Evolutionary conservation across 208 protist species (phyloP), one percentile per base, ranked within the genome.

Genomic region (Angomonas ambiguus): DNA sequence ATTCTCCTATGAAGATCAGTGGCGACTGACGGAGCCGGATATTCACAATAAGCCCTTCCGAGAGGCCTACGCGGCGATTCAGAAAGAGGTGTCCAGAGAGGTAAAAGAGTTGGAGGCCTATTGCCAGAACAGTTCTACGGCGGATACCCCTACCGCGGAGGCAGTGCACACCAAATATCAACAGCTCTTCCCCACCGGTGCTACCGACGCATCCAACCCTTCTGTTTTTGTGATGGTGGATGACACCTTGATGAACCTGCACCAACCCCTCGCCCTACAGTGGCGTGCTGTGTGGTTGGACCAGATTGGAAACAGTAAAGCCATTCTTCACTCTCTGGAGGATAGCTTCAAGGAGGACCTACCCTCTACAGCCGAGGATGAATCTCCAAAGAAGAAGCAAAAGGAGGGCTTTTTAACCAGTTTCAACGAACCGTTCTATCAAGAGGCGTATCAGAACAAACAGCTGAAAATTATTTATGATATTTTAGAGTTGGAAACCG

Each of bases 1-100:
- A 4, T 91, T 87, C 60, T 75, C 74, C 16, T 93, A 88, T 67
- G 82, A 89, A 63, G 80, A 91, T 58, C 83, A 91, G 77, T 93
- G 87, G 84, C 75, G 76, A 1, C 73, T 82, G 28, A 89, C 87
- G 49, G 58, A 62, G 55, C 79, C 79, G 16, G 41, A 82, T n/a
- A 51, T 77, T 5, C 73, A 74, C 5, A 93, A 93, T 69, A 93
- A 93, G 65, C 87, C 87, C 18, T 80, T 80, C 64, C 67, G 65
- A 2, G 56, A 38, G 5, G 83, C 87, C 56, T 93, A 91, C 61
- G 69, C 76, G 41, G 83, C 72, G 10, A 61, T 93, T 6, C 82
- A 75, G 33, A 49, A 51, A 4, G 83, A 70, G n/a, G 72, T 89
- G 13, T 22, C 13, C 22, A 41, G 1, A 33, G 28, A 18, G 32